Base-by-base conservation (phyloP, 768 basidiomycete genomes). In the Mycena amicta region DNA sequence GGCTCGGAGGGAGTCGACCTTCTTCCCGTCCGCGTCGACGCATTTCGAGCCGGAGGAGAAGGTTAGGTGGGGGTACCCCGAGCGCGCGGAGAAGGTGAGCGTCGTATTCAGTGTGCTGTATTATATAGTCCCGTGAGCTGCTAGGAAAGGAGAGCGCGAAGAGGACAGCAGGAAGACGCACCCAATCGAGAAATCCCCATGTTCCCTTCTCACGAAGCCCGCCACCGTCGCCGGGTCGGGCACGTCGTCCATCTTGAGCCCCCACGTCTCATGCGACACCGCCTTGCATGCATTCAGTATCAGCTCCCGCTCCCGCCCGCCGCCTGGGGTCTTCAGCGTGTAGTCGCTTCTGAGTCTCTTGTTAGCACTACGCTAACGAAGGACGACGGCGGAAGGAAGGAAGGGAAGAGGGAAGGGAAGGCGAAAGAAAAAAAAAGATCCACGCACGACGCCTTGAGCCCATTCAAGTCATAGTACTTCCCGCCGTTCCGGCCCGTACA, bases 131-230 rank as follows among this genome's bases (percentile, higher is more conserved):
- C n/a, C n/a, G n/a, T n/a, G n/a, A n/a, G n/a, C n/a, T n/a, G n/a
- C n/a, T n/a, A n/a, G n/a, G n/a, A 25, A 29, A 47, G 46, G 22
- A 29, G 12, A 29, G 18, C 23, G 23, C 5, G 29, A 26, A 52
- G 20, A n/a, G 45, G 20, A 28, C 53, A 54, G n/a, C n/a, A 29
- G 31, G 16, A 46, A 29, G 18, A 71, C 79, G 57, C 63, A 89
- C 90, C 91, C 91, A 31, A 92, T 80, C 5, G 84, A 83, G 71
- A 92, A 86, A 70, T 90, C 86, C 0, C 87, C 83, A 57, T 83
- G 88, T 47, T 73, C 83, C 50, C 77, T 78, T 39, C 83, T 80
- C 37, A 87, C 79, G 59, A 89, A 82, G 1, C 80, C 90, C 4
- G 77, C 90, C 20, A 92, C 80, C 3, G 37, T 39, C 4, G 23